phyloP scores from a whole-genome alignment of 495 filamentous ascomycete genomes.

The Talaromyces liani region DNA sequence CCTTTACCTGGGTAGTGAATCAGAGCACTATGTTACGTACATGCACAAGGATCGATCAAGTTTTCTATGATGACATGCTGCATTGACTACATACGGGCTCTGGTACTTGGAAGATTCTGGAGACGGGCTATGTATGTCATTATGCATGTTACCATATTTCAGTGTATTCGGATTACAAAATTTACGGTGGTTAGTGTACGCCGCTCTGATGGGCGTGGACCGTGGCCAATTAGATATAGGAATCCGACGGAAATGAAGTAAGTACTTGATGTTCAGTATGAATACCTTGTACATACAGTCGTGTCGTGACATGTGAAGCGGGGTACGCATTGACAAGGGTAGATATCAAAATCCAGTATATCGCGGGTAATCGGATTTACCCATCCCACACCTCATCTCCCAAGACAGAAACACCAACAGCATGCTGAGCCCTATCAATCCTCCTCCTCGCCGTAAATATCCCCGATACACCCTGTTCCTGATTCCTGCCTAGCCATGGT shows the following conservation, averaged over 20 bases:
- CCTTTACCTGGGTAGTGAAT: not conserved
- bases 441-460: constrained; percentile 82
- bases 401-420: not conserved
- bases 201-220: not conserved
- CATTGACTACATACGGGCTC: not conserved
- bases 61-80: not conserved
- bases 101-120: not conserved
- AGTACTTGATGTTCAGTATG: not conserved
- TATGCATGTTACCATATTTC: not conserved
- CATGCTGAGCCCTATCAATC: constrained; percentile 36
- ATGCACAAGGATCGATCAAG: not conserved
- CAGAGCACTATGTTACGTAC: not conserved
- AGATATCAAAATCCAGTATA: not conserved
- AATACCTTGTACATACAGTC: not conserved
- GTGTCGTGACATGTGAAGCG: not conserved
- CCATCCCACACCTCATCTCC: not conserved
- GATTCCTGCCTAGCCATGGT: constrained; percentile 85
- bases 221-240: no score
- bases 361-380: not conserved
- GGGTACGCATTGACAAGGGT: not conserved
- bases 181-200: not conserved
- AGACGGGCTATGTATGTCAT: not conserved
- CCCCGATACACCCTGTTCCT: constrained; percentile 74
- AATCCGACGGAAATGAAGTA: not conserved
- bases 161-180: not conserved